Percentiles rank a stretch among this genome's conserved stretches.
Conservation (phyloP, 2,329 filamentous ascomycete genomes). For the Thermochaetoides dissita region DNA sequence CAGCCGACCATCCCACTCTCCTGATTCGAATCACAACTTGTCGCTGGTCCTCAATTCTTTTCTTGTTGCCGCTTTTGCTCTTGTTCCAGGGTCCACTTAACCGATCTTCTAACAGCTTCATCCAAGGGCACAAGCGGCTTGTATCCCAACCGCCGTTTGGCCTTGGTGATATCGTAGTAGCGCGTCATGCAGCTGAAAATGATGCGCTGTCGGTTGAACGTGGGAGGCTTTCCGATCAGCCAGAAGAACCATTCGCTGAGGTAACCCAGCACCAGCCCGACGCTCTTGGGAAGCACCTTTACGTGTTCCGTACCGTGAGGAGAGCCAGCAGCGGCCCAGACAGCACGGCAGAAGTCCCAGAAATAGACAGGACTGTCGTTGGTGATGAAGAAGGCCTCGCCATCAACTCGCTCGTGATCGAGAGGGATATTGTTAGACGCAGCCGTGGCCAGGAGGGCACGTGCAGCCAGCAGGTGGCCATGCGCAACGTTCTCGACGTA, state of each 20-base stretch:
- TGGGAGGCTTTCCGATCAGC: constrained; percentile 37
- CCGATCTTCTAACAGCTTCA: constrained; percentile 45
- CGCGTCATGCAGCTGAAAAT: constrained; percentile 60
- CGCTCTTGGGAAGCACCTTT: constrained; percentile 38
- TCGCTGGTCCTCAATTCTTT: neutral
- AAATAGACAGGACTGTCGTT: constrained; percentile 84
- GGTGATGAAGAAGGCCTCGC: constrained; percentile 79
- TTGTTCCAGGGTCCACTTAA: constrained; percentile 41
- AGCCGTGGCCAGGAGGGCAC: constrained; percentile 52
- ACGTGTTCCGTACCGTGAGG: constrained; percentile 37
- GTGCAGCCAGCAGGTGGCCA: constrained; percentile 69
- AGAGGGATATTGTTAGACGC: constrained; percentile 46
- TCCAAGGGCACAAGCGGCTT: constrained; percentile 50
- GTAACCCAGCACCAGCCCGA: constrained; percentile 38
- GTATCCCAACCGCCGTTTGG: constrained; percentile 56
- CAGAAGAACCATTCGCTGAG: constrained; percentile 38
- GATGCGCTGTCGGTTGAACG: constrained; percentile 45
- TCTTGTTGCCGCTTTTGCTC: constrained; percentile 22
- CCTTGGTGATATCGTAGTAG: constrained; percentile 67
- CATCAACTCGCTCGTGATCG: constrained; percentile 62
- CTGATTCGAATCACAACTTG: too few relatives aligned
- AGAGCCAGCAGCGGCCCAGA: constrained; percentile 54
- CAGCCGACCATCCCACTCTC: too few relatives aligned
- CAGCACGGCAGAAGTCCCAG: constrained; percentile 70
- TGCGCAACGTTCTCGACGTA: constrained; percentile 54